phyloP scores from a whole-genome alignment of 2,329 filamentous ascomycete species.

The Cercospora nicotianae region DNA sequence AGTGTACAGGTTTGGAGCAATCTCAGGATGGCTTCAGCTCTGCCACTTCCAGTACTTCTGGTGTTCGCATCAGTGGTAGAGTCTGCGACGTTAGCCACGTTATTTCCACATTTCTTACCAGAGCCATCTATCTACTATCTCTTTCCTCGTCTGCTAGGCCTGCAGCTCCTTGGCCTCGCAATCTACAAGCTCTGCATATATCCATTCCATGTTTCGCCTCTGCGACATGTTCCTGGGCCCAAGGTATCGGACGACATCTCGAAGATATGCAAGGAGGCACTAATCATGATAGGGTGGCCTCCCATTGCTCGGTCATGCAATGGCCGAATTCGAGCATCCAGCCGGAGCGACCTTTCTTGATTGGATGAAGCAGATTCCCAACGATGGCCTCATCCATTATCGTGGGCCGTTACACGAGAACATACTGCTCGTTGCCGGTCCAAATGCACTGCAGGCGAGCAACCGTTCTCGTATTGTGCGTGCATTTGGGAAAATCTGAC shows the following conservation, averaged over 20 bases:
- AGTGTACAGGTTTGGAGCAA: no score
- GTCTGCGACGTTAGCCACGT: background rate
- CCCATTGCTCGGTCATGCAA: conserved; percentile 41
- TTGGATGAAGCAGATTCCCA: conserved; percentile 42
- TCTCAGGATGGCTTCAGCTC: background rate
- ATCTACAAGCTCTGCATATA: conserved; percentile 33
- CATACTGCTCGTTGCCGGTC: conserved; percentile 41
- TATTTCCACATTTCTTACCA: background rate
- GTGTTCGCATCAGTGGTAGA: background rate
- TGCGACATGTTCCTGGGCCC: conserved; percentile 43
- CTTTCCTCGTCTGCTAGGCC: conserved; percentile 20
- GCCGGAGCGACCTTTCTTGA: conserved; percentile 37
- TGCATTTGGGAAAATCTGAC: background rate
- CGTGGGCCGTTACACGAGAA: conserved; percentile 43
- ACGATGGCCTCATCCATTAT: conserved; percentile 45
- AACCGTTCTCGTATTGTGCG: background rate
- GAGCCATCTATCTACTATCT: conserved; percentile 6
- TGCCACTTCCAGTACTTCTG: background rate
- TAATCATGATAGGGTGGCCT: conserved; percentile 22
- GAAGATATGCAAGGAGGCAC: background rate
- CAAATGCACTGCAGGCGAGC: conserved; percentile 40
- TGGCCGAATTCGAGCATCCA: conserved; percentile 39
- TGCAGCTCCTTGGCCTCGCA: conserved; percentile 16
- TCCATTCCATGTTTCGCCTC: conserved; percentile 42
- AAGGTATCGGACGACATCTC: background rate